A percentile compares a stretch with the other conserved stretches of the same genome.
Conservation (phyloP, 192 early-diverging fungal genomes). For the Backusella morwellensis region DNA sequence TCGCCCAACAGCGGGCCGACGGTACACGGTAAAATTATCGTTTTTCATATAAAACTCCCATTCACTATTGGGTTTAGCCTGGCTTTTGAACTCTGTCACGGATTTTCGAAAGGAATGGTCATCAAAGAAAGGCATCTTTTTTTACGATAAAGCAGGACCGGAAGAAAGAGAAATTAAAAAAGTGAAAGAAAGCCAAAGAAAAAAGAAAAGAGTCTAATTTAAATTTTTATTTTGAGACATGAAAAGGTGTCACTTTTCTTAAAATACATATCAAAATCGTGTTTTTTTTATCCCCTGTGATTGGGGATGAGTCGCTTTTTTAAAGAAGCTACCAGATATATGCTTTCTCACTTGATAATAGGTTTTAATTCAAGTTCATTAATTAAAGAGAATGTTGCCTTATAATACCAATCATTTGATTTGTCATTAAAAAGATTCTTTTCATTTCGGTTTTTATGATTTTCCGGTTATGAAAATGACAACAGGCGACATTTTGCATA, state of each 20-base stretch:
- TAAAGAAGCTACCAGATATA: background rate
- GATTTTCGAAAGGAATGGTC: background rate
- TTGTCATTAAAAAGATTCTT: background rate
- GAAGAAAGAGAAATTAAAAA: background rate
- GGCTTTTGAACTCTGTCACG: slow-evolving; percentile 10
- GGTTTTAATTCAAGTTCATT: background rate
- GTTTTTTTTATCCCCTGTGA: background rate
- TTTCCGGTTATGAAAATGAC: background rate
- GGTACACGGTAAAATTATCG: slow-evolving; percentile 43
- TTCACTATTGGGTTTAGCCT: slow-evolving; percentile 13
- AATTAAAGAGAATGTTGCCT: background rate
- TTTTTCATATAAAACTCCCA: slow-evolving; percentile 44
- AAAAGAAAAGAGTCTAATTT: background rate
- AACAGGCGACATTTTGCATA: background rate
- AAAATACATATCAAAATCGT: background rate
- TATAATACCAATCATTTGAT: background rate
- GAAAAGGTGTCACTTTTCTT: background rate
- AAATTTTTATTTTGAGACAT: background rate
- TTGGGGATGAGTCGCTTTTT: background rate
- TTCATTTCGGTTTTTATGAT: background rate
- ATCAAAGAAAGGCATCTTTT: background rate
- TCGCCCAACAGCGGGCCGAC: slow-evolving; percentile 26
- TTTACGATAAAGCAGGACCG: background rate
- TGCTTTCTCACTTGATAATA: background rate
- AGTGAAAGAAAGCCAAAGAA: background rate